phyloP scores from a whole-genome alignment of 768 basidiomycete genomes.

The Russula compacta region DNA sequence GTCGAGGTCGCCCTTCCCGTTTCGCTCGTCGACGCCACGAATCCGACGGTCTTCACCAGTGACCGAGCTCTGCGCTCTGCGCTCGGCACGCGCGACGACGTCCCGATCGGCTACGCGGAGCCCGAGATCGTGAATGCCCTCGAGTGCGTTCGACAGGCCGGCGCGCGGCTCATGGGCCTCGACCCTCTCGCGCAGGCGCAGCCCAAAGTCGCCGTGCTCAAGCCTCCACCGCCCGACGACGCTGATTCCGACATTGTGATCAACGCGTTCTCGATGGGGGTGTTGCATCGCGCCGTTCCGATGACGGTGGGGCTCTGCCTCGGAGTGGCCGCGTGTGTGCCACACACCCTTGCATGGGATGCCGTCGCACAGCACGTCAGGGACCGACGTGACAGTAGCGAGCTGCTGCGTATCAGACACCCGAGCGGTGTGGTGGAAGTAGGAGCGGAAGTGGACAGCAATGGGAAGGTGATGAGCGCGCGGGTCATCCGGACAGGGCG shows the following conservation, averaged over 20 bases:
- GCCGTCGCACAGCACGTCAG: constrained; percentile 27
- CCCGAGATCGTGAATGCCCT: constrained; percentile 27
- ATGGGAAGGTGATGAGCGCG: constrained; percentile 45
- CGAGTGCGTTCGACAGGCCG: constrained; percentile 46
- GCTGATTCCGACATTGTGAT: constrained; percentile 41
- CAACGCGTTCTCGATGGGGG: constrained; percentile 62
- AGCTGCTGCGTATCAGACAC: constrained; percentile 46
- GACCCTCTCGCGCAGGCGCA: constrained; percentile 56
- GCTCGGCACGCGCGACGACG: constrained; percentile 27
- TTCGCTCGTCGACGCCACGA: constrained; percentile 65
- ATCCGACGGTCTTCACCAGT: constrained; percentile 60
- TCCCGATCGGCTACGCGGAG: constrained; percentile 20
- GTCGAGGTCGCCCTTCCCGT: constrained; percentile 25
- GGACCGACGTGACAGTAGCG: constrained; percentile 13
- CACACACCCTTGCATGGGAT: constrained; percentile 47
- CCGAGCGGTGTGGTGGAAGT: constrained; percentile 63
- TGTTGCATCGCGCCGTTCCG: constrained; percentile 59
- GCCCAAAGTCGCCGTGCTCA: constrained; percentile 59
- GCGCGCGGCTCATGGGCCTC: constrained; percentile 53
- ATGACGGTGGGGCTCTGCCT: constrained; percentile 67
- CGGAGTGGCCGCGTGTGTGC: constrained; percentile 50
- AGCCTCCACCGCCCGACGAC: constrained; percentile 27
- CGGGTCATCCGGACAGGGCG: constrained; percentile 62
- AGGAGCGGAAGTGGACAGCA: constrained; percentile 40
- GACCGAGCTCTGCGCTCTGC: constrained; percentile 34